Base-by-base conservation (phyloP, 1,284 basidiomycete genomes). In the Sanguinoderma infundibulare region DNA sequence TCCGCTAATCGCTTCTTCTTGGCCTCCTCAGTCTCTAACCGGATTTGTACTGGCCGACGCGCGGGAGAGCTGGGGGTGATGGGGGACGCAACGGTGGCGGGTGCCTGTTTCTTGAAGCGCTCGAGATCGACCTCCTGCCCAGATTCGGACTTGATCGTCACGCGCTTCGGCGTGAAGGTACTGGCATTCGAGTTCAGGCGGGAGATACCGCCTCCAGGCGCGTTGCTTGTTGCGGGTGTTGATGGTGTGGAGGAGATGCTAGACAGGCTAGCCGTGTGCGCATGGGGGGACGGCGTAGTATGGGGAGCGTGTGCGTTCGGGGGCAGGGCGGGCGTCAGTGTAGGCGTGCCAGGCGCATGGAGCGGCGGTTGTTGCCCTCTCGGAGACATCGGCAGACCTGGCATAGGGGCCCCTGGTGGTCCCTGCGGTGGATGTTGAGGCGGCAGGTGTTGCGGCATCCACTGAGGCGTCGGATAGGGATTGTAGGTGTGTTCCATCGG, bases 281-380 rank as follows among this genome's bases (percentile, higher is more conserved):
- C 82, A 15, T 83, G 75, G 22, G 83, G 79, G 6, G 80, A 77
- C 1, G 84, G 80, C 14, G 82, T 80, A 3, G 81, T 80, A 68
- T 84, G 84, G 8, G 81, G 78, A 12, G 79, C 76, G 68, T 85
- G 84, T 10, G 79, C 73, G 24, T 76, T 70, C 50, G 79, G 75
- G 20, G 84, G 82, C 44, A 81, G 72, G 24, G 88, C 81, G 64
- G 88, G 87, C 1, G 83, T 63, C 49, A 84, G 77, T 0, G 87
- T 89, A 9, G 89, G 90, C 2, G 90, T 91, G 35, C 84, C 85
- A 26, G 88, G 87, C 2, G 77, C 72, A 68, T 84, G 85, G 20
- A 90, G 75, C 40, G 75, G 78, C 6, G 83, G 78, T 17, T 85
- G 84, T 35, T 78, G 81, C 69, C 83, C 85, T 64, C 87, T 83